Conservation (phyloP, 345 rosid genomes). For the Salix purpurea region DNA sequence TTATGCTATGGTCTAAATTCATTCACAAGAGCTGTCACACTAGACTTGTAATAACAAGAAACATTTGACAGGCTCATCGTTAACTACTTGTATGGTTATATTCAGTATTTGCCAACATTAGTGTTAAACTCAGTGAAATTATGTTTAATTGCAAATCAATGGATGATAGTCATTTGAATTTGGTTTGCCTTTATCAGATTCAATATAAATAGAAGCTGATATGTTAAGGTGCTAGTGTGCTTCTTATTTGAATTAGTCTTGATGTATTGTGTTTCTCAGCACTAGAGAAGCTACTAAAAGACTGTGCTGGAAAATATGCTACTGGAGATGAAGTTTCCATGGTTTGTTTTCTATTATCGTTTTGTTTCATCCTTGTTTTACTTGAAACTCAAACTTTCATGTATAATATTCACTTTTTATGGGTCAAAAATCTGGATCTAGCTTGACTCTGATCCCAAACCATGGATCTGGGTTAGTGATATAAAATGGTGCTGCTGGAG, state of each 20-base stretch:
- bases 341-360: conserved; percentile 33
- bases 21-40: too few species aligned
- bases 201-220: neutral
- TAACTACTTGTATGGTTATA: neutral
- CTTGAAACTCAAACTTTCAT: neutral
- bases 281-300: conserved; percentile 61
- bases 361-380: neutral
- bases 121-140: neutral
- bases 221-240: neutral
- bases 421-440: neutral
- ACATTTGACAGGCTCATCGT: neutral
- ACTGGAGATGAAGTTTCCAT: conserved; percentile 66
- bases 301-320: conserved; percentile 63
- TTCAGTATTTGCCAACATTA: neutral
- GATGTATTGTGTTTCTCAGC: conserved; percentile 39
- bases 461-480: neutral
- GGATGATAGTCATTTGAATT: neutral
- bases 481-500: neutral
- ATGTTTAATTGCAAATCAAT: neutral
- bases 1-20: too few species aligned
- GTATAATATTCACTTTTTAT: neutral
- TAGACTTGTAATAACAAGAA: neutral
- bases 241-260: neutral
- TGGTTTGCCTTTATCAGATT: neutral
- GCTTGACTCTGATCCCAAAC: neutral